Evolutionary conservation across 495 filamentous ascomycete genomes (phyloP), one percentile per base, ranked within the genome.

Genomic region (Symbiotaphrina buchneri): DNA sequence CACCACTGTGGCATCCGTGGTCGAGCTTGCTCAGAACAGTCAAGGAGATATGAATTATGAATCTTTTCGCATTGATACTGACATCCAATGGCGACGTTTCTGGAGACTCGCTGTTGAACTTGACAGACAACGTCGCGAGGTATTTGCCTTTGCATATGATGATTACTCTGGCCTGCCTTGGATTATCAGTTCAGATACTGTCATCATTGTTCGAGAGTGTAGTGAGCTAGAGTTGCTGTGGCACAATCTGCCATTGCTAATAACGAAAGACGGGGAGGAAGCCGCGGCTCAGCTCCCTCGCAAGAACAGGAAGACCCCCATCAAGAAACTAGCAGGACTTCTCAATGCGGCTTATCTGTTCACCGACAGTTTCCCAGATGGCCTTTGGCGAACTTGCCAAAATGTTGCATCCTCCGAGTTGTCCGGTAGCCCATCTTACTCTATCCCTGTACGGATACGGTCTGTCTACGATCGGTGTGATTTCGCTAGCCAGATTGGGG

Each of bases 21-120:
- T 74, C 7, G 56, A 65, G 1, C 49, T 82, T 13, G 56, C 60
- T 10, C 67, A 61, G 34, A 60, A 52, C 18, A 55, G 64, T 15
- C 58, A 66, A 5, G 71, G 70, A 5, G 63, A 61, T n/a, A 63
- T 74, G 43, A 74, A 87, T 37, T 77, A 76, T 36, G 59, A 68
- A 10, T 64, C 71, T 25, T 84, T 76, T 47, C 61, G 70, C 25
- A 49, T 52, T 18, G 68, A 74, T 19, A 72, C 71, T 24, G 70
- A 83, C 44, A 56, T 71, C 6, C 84, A 94, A 43, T 97, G 87
- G 90, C 68, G 74, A 25, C 63, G 79, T 27, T 90, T 87, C 51
- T 87, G 77, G 54, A 71, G 84, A 24, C 60, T 94, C 15, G 60
- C 84, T 29, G 56, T 69, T 8, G 84, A 95, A 44, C 61, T 99